phyloP scores from a whole-genome alignment of 208 protist genomes.

The Trypanosoma boissoni region DNA sequence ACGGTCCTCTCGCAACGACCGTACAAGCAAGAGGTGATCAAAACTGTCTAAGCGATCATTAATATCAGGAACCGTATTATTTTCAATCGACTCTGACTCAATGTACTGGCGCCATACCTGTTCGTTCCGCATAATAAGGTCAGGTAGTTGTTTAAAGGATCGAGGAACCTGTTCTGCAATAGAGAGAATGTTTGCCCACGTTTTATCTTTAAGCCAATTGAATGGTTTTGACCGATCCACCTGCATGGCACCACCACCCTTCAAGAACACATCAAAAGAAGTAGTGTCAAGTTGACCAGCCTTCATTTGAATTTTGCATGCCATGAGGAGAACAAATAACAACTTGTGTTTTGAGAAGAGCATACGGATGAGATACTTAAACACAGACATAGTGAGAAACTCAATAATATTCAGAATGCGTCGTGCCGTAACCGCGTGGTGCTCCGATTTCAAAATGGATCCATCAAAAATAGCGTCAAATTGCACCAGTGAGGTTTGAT shows the following conservation, averaged over 20 bases:
- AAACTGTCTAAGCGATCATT: conserved; percentile 93
- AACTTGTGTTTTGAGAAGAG: conserved; percentile 98
- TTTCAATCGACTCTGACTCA: conserved; percentile 94
- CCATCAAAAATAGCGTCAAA: conserved; percentile 97
- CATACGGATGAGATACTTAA: conserved; percentile 95
- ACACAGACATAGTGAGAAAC: conserved; percentile 91
- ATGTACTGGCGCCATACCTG: conserved; percentile 94
- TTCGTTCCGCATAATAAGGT: conserved; percentile 93
- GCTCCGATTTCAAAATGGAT: conserved; percentile 90
- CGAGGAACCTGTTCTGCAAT: conserved; percentile 83
- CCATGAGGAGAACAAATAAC: conserved; percentile 95
- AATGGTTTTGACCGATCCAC: conserved; percentile 92
- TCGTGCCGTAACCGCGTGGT: conserved; percentile 90
- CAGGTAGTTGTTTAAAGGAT: conserved; percentile 93
- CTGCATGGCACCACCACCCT: conserved; percentile 93
- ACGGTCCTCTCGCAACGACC: conserved; percentile 94
- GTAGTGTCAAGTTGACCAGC: conserved; percentile 65
- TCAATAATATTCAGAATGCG: conserved; percentile 97
- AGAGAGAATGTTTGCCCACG: conserved; percentile 95
- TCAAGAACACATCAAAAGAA: conserved; percentile 93
- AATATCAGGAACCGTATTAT: conserved; percentile 85
- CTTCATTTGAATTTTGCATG: conserved; percentile 96
- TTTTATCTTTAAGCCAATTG: conserved; percentile 94
- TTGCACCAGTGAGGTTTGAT: conserved; percentile 97
- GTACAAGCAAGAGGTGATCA: conserved; percentile 94